Percentiles rank a stretch among this genome's conserved stretches.
Conservation (phyloP, 371 early-diverging fungal genomes). For the Gilbertella persicaria region DNA sequence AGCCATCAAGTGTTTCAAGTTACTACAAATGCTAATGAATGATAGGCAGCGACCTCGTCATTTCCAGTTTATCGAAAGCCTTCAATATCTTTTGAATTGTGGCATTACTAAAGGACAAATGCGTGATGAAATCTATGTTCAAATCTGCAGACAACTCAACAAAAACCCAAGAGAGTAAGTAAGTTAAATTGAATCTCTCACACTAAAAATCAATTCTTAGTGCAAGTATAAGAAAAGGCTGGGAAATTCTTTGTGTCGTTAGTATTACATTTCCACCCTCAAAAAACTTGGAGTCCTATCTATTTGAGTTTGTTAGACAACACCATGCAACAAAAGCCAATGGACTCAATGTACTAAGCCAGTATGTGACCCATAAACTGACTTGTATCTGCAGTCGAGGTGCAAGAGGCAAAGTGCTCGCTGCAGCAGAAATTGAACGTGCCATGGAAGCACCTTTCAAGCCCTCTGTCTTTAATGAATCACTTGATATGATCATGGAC, state of each 20-base stretch:
- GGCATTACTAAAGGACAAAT: slow-evolving; percentile 78
- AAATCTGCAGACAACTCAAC: slow-evolving; percentile 89
- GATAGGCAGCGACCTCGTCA: slow-evolving; percentile 53
- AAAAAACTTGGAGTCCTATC: slow-evolving; percentile 83
- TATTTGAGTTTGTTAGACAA: slow-evolving; percentile 76
- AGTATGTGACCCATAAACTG: slow-evolving; percentile 64
- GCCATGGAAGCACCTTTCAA: slow-evolving; percentile 87
- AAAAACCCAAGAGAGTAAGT: slow-evolving; percentile 78
- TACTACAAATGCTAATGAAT: slow-evolving; percentile 84
- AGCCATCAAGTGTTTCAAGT: slow-evolving; percentile 81
- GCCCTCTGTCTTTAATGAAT: slow-evolving; percentile 91
- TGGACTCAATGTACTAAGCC: slow-evolving; percentile 56
- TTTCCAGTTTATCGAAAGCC: slow-evolving; percentile 52
- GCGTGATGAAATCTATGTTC: slow-evolving; percentile 94
- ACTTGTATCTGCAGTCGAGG: slow-evolving; percentile 75
- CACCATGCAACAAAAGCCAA: slow-evolving; percentile 53
- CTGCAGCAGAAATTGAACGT: slow-evolving; percentile 78
- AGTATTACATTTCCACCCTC: slow-evolving; percentile 89
- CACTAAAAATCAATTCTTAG: slow-evolving; percentile 22
- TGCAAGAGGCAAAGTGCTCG: slow-evolving; percentile 81
- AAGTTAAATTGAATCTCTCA: too few relatives aligned
- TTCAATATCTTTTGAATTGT: slow-evolving; percentile 72
- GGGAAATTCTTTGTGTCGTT: slow-evolving; percentile 84
- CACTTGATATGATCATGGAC: slow-evolving; percentile 83
- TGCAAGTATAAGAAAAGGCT: slow-evolving; percentile 78